Evolutionary conservation across 2,329 filamentous ascomycete species (phyloP).

Genomic region (Fusarium nanum): DNA sequence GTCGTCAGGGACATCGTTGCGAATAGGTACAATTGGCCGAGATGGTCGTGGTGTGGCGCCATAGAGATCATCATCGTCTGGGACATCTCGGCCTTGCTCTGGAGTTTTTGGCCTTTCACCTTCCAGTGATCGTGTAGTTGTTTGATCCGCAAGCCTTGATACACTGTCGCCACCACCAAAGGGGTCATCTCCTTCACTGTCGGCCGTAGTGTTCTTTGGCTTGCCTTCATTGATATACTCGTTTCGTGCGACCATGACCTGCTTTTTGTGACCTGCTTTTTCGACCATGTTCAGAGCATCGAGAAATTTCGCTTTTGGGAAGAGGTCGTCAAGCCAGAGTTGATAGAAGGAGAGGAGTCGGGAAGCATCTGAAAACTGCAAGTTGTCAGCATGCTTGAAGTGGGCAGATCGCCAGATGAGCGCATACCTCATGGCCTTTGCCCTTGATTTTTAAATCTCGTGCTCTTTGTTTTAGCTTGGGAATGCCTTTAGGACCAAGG

Average conservation of each 20-base stretch:
- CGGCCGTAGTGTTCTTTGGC: conserved; percentile 57
- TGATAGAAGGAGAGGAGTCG: conserved; percentile 91
- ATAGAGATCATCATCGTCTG: conserved; percentile 66
- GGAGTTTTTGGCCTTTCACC: conserved; percentile 48
- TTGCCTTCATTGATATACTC: conserved; percentile 87
- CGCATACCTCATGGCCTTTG: conserved; percentile 86
- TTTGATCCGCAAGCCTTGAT: conserved; percentile 1
- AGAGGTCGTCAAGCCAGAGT: conserved; percentile 95
- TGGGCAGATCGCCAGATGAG: background rate
- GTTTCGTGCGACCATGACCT: conserved; percentile 77
- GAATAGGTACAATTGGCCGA: conserved; percentile 38
- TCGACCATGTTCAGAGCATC: conserved; percentile 93
- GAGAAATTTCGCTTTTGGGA: conserved; percentile 91
- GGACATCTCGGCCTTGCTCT: conserved; percentile 42
- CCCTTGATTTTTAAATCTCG: conserved; percentile 84
- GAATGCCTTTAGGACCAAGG: conserved; percentile 85
- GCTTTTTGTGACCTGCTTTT: conserved; percentile 88
- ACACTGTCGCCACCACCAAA: conserved; percentile 44
- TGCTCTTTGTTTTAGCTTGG: conserved; percentile 79
- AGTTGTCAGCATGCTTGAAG: background rate
- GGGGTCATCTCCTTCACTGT: conserved; percentile 44
- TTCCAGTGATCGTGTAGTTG: conserved; percentile 54
- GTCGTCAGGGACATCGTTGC: conserved; percentile 53
- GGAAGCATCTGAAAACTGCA: conserved; percentile 83
- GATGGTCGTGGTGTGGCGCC: conserved; percentile 60